Conservation (phyloP, 768 basidiomycete genomes). For the Lactifluus volemus region DNA sequence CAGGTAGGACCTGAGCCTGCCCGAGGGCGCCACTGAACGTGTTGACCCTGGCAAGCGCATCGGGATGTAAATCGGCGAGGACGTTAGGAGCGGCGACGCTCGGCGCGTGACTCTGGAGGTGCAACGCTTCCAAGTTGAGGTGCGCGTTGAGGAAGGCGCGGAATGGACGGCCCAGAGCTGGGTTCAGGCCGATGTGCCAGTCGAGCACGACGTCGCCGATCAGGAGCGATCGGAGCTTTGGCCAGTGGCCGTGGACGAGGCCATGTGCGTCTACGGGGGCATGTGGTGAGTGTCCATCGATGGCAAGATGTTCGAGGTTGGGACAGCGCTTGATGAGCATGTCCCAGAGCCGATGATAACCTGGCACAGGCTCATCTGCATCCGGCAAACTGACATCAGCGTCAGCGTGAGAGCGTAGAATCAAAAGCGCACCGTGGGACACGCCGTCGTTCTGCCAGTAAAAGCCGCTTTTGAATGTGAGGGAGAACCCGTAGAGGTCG, state of each 20-base stretch:
- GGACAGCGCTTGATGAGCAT: slow-evolving; percentile 63
- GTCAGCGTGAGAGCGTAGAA: background rate
- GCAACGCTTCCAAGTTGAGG: slow-evolving; percentile 37
- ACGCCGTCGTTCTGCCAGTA: slow-evolving; percentile 51
- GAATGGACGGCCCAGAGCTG: slow-evolving; percentile 45
- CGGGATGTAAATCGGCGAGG: slow-evolving; percentile 21
- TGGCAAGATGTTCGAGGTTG: slow-evolving; percentile 53
- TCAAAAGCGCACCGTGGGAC: slow-evolving; percentile 40
- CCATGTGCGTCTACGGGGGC: slow-evolving; percentile 45
- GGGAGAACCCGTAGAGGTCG: slow-evolving; percentile 51
- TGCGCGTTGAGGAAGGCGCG: slow-evolving; percentile 63
- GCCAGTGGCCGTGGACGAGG: slow-evolving; percentile 59
- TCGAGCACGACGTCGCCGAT: slow-evolving; percentile 62
- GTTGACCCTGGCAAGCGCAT: slow-evolving; percentile 23
- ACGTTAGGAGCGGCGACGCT: slow-evolving; percentile 14
- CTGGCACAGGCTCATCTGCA: slow-evolving; percentile 38
- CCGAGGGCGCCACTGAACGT: slow-evolving; percentile 60
- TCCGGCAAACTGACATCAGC: slow-evolving; percentile 1
- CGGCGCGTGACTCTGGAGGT: slow-evolving; percentile 35
- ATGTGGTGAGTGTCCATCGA: slow-evolving; percentile 45
- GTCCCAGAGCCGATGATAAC: slow-evolving; percentile 51
- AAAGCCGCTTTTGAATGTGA: slow-evolving; percentile 52
- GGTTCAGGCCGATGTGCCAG: slow-evolving; percentile 32
- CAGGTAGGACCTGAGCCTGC: slow-evolving; percentile 54
- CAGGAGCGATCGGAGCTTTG: slow-evolving; percentile 46